These are phyloP conservation scores for Penicillium frequentans DNA, from an alignment of 2,329 filamentous ascomycete species.

Conservation along the genomic window DNA sequence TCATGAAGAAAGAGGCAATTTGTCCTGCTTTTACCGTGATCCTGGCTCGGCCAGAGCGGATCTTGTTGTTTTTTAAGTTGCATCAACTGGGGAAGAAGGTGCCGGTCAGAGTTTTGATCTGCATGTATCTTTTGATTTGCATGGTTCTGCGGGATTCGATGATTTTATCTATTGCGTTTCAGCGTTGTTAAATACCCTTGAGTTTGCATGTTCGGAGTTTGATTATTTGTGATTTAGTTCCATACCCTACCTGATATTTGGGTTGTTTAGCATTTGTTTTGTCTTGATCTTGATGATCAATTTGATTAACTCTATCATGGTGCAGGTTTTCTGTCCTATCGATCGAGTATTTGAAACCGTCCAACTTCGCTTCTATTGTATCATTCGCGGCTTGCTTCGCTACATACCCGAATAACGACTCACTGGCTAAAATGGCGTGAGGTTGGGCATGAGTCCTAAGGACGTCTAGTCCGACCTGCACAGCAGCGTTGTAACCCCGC, in stretches of 20 bases:
- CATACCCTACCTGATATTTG: constrained; percentile 15
- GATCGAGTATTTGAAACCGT: constrained; percentile 18
- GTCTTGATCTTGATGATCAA: constrained; percentile 14
- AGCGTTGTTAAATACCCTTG: not conserved
- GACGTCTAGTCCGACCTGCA: not conserved
- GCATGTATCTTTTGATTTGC: not conserved
- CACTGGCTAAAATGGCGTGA: not conserved
- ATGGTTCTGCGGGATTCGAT: constrained; percentile 1
- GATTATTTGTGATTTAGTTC: constrained; percentile 8
- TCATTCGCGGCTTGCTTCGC: not conserved
- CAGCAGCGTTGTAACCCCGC: not conserved
- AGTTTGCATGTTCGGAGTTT: constrained; percentile 3
- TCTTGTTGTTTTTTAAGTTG: not conserved
- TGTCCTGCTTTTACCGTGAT: not conserved
- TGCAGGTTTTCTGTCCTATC: constrained; percentile 18
- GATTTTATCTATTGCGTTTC: not conserved
- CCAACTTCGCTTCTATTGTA: constrained; percentile 9
- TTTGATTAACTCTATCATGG: constrained; percentile 22
- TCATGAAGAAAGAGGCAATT: not conserved
- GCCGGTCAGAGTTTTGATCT: not conserved
- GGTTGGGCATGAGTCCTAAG: not conserved
- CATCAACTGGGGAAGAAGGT: not conserved
- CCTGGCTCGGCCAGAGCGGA: not conserved
- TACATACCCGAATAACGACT: not conserved
- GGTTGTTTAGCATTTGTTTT: constrained; percentile 7